These are phyloP conservation scores for Penicillium sp. DNA, from an alignment of 2,329 filamentous ascomycete species.

Conservation along the genomic window DNA sequence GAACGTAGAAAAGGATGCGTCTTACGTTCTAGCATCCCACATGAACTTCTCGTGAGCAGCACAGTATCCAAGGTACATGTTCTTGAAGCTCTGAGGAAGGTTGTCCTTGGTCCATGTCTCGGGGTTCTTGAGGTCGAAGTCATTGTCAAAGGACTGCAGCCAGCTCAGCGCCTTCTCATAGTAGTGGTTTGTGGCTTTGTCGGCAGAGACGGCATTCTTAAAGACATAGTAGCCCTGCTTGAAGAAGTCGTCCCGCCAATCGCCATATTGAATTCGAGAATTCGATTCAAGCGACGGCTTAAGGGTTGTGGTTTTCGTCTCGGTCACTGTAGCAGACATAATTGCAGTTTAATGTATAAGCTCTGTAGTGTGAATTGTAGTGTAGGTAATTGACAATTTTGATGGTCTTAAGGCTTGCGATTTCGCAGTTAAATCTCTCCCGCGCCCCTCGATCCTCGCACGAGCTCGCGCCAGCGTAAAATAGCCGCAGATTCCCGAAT, in stretches of 20 bases:
- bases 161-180: constrained; percentile 31
- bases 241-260: constrained; percentile 5
- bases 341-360: background rate
- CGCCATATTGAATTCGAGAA: background rate
- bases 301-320: background rate
- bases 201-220: background rate
- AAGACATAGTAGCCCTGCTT: background rate
- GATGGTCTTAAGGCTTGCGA: background rate
- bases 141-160: constrained; percentile 38
- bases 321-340: background rate
- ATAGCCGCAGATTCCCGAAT: background rate
- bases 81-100: background rate
- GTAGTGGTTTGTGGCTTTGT: constrained; percentile 6
- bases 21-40: constrained; percentile 38
- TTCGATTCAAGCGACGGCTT: background rate
- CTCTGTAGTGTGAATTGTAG: background rate
- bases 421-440: background rate
- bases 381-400: background rate
- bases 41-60: constrained; percentile 50
- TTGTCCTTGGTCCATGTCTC: background rate
- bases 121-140: background rate
- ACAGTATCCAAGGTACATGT: constrained; percentile 32
- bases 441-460: background rate
- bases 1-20: background rate
- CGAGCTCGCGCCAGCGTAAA: background rate